Evolutionary conservation across 306 rosid species (phyloP).

Genomic region (Canavalia gladiata): DNA sequence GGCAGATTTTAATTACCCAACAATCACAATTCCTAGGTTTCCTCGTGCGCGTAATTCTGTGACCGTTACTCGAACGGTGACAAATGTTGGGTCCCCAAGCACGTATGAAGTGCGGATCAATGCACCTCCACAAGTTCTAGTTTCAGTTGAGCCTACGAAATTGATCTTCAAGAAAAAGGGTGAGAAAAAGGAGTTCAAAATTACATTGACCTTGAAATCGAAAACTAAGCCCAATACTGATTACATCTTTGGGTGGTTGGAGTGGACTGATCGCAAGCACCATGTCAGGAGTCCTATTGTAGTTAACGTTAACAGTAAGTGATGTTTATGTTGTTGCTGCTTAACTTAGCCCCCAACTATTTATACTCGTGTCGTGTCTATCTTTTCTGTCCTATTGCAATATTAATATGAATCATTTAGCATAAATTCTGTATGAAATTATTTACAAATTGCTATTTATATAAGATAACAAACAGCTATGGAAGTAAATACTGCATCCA

Average conservation of each 20-base stretch:
- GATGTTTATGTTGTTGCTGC: background rate
- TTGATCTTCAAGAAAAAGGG: conserved; percentile 52
- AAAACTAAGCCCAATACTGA: background rate
- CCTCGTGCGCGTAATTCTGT: background rate
- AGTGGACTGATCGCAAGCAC: conserved; percentile 58
- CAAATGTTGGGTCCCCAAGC: conserved; percentile 65
- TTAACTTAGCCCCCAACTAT: background rate
- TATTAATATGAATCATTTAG: no score
- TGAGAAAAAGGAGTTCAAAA: conserved; percentile 59
- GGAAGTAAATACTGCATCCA: no score
- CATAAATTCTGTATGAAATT: no score
- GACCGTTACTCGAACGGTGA: conserved; percentile 16
- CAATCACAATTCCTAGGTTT: conserved; percentile 53
- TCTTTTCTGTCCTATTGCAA: background rate
- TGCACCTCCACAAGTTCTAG: conserved; percentile 49
- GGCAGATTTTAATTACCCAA: conserved; percentile 69
- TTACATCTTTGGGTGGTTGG: conserved; percentile 52
- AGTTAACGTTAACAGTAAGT: conserved; percentile 12
- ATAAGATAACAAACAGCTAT: no score
- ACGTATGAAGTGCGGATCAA: conserved; percentile 47
- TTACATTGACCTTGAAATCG: conserved; percentile 37
- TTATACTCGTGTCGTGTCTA: background rate
- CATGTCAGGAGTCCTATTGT: conserved; percentile 57
- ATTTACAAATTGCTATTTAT: no score
- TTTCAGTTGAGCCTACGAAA: conserved; percentile 53